phyloP scores from a whole-genome alignment of 2,329 filamentous ascomycete genomes.

The Pseudogymnoascus sp. region DNA sequence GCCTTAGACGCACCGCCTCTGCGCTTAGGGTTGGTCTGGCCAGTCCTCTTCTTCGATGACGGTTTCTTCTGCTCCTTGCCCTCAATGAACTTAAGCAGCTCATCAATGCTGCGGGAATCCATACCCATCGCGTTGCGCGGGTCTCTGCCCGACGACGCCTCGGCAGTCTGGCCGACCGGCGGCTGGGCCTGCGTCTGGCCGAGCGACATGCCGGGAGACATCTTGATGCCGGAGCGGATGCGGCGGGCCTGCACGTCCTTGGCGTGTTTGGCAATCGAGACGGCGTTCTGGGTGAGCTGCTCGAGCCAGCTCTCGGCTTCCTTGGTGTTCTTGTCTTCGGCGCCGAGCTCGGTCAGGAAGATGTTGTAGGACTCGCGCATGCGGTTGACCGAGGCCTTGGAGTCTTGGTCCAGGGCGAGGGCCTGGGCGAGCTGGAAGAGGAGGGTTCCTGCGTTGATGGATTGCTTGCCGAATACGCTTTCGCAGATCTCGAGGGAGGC shows the following conservation, averaged over 20 bases:
- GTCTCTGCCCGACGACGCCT: slow-evolving; percentile 34
- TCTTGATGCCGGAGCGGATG: slow-evolving; percentile 60
- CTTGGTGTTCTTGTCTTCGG: slow-evolving; percentile 94
- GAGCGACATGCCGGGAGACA: slow-evolving; percentile 52
- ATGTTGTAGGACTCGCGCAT: slow-evolving; percentile 98
- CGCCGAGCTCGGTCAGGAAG: slow-evolving; percentile 78
- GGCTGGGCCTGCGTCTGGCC: slow-evolving; percentile 52
- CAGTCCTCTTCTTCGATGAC: slow-evolving; percentile 46
- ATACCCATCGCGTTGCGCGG: slow-evolving; percentile 33
- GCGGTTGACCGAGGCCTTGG: slow-evolving; percentile 79
- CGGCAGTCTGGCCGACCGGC: slow-evolving; percentile 50
- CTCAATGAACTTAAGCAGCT: slow-evolving; percentile 91
- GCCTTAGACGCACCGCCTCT: slow-evolving; percentile 30
- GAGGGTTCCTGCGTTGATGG: slow-evolving; percentile 87
- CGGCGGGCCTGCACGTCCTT: slow-evolving; percentile 75
- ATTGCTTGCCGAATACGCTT: slow-evolving; percentile 78
- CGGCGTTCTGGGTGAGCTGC: slow-evolving; percentile 90
- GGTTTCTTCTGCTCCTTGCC: slow-evolving; percentile 51
- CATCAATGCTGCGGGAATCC: slow-evolving; percentile 81
- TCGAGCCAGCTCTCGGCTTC: slow-evolving; percentile 96
- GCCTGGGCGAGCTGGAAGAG: slow-evolving; percentile 96
- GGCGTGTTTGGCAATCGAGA: slow-evolving; percentile 86
- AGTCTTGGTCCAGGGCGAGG: slow-evolving; percentile 88
- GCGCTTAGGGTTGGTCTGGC: slow-evolving; percentile 48
- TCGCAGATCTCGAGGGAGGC: slow-evolving; percentile 84